Base-by-base conservation (phyloP, 768 basidiomycete genomes). In the Rhodotorula babjevae region DNA sequence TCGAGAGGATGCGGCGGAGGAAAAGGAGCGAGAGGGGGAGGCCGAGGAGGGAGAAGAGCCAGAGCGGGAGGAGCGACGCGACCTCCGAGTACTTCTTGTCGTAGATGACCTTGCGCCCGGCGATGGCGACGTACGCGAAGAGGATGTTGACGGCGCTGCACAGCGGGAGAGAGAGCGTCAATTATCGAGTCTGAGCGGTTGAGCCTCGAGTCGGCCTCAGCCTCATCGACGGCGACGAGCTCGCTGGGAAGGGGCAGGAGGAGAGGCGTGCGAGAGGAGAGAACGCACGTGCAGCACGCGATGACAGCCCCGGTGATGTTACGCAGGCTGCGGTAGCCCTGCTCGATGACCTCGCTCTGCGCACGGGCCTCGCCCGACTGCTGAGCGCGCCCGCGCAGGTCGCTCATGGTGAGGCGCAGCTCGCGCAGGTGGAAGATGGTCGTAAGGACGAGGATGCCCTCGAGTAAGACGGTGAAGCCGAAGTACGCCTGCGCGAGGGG, bases 331-430 rank as follows among this genome's bases (percentile, higher is more conserved):
- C 31, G 33, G 67, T 68, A 72, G 18, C 66, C 58, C 1, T 27
- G 36, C 46, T 72, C 58, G 27, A 72, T 47, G 31, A 61, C 23
- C 19, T 25, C 29, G 36, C 65, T 67, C 19, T 72, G 71, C n/a
- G 27, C 25, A 3, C 57, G 49, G 2, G 68, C 53, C 40, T 69
- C 72, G 33, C 57, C 67, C 25, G 49, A 61, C 9, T 49, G 10
- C n/a, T 52, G 61, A 31, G 65, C 29, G 0, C 61, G 50, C 16
- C 52, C 65, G 11, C 40, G 49, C 6, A 73, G 50, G 31, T 66
- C 65, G 40, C 69, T 49, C 68, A 69, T 67, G 7, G 72, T 73
- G 19, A 27, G 36, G 18, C 68, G 61, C 10, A 73, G 68, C 50
- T 73, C 72, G 2, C 60, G 57, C 16, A 72, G 63, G 29, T 72